phyloP scores from a whole-genome alignment of 139 green algal genomes.

The Closterium sp. region DNA sequence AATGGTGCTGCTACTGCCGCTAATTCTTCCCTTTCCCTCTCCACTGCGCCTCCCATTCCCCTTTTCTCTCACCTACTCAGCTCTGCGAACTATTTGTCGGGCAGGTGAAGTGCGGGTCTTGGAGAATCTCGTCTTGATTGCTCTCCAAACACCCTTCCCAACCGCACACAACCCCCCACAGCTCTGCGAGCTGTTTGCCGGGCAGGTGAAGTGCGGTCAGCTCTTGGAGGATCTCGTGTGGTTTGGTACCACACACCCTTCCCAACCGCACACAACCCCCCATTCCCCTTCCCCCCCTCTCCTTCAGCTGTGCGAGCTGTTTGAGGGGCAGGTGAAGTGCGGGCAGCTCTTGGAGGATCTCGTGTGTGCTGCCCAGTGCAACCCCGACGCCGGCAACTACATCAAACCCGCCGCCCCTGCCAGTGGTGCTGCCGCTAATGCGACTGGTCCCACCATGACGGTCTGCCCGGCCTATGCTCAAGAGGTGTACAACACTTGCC shows the following conservation, averaged over 20 bases:
- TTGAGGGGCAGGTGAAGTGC: background rate
- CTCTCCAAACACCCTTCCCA: too few relatives aligned
- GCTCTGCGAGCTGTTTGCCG: too few relatives aligned
- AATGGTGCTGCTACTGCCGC: too few relatives aligned
- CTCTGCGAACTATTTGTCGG: too few relatives aligned
- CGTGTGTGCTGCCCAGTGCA: background rate
- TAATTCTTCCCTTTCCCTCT: too few relatives aligned
- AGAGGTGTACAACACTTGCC: background rate
- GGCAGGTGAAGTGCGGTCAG: background rate
- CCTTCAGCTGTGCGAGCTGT: background rate
- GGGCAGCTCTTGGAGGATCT: background rate
- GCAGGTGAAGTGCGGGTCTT: too few relatives aligned
- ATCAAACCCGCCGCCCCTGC: background rate
- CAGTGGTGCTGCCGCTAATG: background rate
- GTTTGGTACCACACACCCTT: background rate
- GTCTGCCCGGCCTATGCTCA: background rate
- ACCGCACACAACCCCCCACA: too few relatives aligned
- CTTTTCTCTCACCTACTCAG: too few relatives aligned
- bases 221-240: background rate
- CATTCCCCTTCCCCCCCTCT: background rate
- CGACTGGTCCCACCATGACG: background rate
- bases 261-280: background rate
- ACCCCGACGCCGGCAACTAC: background rate
- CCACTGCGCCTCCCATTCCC: too few relatives aligned
- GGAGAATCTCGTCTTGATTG: background rate